These are phyloP conservation scores for Arabidopsis thaliana DNA, from an alignment of 345 rosid genomes.

Conservation along the genomic window DNA sequence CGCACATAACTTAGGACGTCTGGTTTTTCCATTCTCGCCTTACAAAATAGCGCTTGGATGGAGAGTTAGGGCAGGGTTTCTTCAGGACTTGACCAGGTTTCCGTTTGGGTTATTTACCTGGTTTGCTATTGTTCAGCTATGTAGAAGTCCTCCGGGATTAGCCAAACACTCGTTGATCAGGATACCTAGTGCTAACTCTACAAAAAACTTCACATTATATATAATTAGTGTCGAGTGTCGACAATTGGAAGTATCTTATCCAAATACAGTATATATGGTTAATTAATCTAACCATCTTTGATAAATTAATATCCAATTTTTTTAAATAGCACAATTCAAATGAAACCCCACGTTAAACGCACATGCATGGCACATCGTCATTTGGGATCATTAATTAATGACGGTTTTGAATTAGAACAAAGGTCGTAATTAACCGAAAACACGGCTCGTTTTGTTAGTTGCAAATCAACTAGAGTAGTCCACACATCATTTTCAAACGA, in stretches of 20 bases:
- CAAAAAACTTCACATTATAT: no score
- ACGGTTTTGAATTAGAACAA: neutral
- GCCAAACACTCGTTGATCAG: no score
- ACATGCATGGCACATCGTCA: slow-evolving; percentile 29
- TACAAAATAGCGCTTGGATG: no score
- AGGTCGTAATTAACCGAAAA: slow-evolving; percentile 27
- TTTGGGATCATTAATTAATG: slow-evolving; percentile 21
- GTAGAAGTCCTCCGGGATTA: no score
- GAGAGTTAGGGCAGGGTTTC: neutral
- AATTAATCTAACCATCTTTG: neutral
- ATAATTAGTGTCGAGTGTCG: no score
- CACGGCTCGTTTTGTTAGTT: slow-evolving; percentile 37
- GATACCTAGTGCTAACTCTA: no score
- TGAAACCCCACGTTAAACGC: slow-evolving; percentile 29
- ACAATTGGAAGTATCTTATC: no score
- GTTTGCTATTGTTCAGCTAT: no score
- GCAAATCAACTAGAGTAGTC: slow-evolving; percentile 31
- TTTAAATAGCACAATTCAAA: slow-evolving; percentile 3
- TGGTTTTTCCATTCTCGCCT: no score
- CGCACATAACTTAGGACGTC: no score
- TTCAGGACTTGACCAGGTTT: no score
- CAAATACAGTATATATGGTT: neutral
- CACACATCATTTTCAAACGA: slow-evolving; percentile 19
- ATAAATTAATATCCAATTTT: neutral
- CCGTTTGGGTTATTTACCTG: no score